Percentiles rank a stretch among this genome's conserved stretches.
Evolutionary conservation across 1,284 basidiomycete genomes (phyloP).

Genomic region (Austroboletus niveus): DNA sequence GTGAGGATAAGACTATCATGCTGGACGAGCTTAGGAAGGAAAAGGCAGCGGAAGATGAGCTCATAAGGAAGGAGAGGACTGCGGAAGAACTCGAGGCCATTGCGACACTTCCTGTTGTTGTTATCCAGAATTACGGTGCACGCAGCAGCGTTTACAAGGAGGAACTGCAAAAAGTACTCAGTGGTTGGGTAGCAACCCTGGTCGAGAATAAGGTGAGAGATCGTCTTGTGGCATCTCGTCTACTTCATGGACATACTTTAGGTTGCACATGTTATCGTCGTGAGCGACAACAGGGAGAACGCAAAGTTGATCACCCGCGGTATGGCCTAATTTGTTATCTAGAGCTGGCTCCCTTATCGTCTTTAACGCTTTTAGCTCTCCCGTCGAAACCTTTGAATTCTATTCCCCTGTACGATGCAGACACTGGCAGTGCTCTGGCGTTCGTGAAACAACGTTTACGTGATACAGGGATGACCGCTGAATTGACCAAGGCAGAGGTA

Average conservation of each 20-base stretch:
- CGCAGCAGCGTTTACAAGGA: constrained; percentile 66
- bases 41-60: constrained; percentile 29
- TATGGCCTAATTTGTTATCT: constrained; percentile 22
- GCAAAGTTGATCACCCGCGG: constrained; percentile 82
- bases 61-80: constrained; percentile 33
- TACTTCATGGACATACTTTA: constrained; percentile 19
- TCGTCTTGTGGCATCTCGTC: background rate
- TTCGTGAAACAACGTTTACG: constrained; percentile 82
- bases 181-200: constrained; percentile 84
- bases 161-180: constrained; percentile 74
- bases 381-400: constrained; percentile 83
- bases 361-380: constrained; percentile 52
- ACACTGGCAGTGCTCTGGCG: constrained; percentile 72
- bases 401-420: constrained; percentile 83
- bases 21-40: constrained; percentile 21
- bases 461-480: constrained; percentile 52
- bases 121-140: constrained; percentile 75
- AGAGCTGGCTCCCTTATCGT: background rate
- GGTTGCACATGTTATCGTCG: constrained; percentile 90
- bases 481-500: constrained; percentile 53
- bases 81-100: constrained; percentile 49
- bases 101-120: constrained; percentile 77
- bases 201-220: constrained; percentile 68
- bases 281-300: constrained; percentile 89
- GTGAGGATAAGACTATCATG: constrained; percentile 6